Conservation (phyloP, 2,329 filamentous ascomycete species). For the Claviceps sp. region DNA sequence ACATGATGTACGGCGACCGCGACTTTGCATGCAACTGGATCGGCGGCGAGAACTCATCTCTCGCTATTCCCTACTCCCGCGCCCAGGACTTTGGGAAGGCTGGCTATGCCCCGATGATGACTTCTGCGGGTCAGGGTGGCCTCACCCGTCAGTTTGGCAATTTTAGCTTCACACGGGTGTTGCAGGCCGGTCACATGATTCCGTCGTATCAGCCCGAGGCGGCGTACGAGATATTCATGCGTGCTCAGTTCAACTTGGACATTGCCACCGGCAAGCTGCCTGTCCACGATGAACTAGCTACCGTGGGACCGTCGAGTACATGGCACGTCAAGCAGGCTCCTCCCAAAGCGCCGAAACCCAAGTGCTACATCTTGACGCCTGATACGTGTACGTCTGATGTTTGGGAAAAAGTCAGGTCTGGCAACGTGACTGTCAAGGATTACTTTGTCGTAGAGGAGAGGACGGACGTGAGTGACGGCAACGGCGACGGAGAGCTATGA, state of each 20-base stretch:
- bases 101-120: slow-evolving; percentile 57
- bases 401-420: slow-evolving; percentile 33
- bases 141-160: slow-evolving; percentile 65
- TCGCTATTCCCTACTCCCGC: slow-evolving; percentile 42
- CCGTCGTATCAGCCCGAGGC: slow-evolving; percentile 46
- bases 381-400: slow-evolving; percentile 42
- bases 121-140: slow-evolving; percentile 50
- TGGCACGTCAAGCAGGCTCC: slow-evolving; percentile 45
- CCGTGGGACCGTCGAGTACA: slow-evolving; percentile 36
- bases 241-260: slow-evolving; percentile 40
- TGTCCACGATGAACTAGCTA: slow-evolving; percentile 36
- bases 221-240: slow-evolving; percentile 43
- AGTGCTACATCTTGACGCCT: slow-evolving; percentile 47
- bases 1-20: slow-evolving; percentile 54
- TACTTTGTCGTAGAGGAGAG: slow-evolving; percentile 16
- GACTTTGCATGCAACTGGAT: slow-evolving; percentile 52
- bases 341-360: slow-evolving; percentile 30
- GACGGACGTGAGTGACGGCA: not conserved
- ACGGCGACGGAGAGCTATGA: slow-evolving; percentile 1
- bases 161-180: slow-evolving; percentile 51
- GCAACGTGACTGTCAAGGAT: slow-evolving; percentile 35
- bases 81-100: slow-evolving; percentile 36
- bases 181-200: slow-evolving; percentile 50
- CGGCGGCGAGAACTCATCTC: slow-evolving; percentile 56
- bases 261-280: slow-evolving; percentile 39